Base-by-base conservation (phyloP, 495 filamentous ascomycete genomes). In the Aspergillus baeticus region DNA sequence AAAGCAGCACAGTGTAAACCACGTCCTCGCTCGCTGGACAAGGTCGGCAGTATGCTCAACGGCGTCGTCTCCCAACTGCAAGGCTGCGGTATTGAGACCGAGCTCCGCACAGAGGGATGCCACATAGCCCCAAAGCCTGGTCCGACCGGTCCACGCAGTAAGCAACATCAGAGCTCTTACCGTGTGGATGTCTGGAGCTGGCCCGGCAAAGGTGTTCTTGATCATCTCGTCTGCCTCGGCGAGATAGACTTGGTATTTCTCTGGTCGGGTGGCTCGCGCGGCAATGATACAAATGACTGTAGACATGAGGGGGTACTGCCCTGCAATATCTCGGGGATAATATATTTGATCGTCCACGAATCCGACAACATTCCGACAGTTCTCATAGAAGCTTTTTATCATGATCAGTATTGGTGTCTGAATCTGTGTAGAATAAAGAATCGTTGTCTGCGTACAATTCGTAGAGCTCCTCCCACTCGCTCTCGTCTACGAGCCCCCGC, bases 381-480 rank as follows among this genome's bases (percentile, higher is more conserved):
- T 35, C 7, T 51, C 47, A 14, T 36, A 11, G 14, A 35, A 51
- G 47, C 47, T 51, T n/a, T n/a, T n/a, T n/a, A n/a, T n/a, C n/a
- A n/a, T n/a, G n/a, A n/a, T n/a, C n/a, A n/a, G n/a, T n/a, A n/a
- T n/a, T n/a, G n/a, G n/a, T n/a, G n/a, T n/a, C n/a, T n/a, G n/a
- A n/a, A n/a, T n/a, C n/a, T n/a, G n/a, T n/a, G n/a, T n/a, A n/a
- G n/a, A n/a, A n/a, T n/a, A n/a, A n/a, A n/a, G 20, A n/a, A 49
- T 23, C 6, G 11, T 15, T 1, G 26, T 38, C 3, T 22, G 21
- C 47, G 36, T 21, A 51, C 47, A 51, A 51, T n/a, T 36, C 33
- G 29, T 51, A 51, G 29, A 51, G 47, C 7, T 51, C 47, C 10
- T 51, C 47, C 47, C 47, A 51, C 18, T 51, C 47, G 17, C 10